Evolutionary conservation across 1,284 basidiomycete species (phyloP).

Genomic region (Porogramme epimiltina): DNA sequence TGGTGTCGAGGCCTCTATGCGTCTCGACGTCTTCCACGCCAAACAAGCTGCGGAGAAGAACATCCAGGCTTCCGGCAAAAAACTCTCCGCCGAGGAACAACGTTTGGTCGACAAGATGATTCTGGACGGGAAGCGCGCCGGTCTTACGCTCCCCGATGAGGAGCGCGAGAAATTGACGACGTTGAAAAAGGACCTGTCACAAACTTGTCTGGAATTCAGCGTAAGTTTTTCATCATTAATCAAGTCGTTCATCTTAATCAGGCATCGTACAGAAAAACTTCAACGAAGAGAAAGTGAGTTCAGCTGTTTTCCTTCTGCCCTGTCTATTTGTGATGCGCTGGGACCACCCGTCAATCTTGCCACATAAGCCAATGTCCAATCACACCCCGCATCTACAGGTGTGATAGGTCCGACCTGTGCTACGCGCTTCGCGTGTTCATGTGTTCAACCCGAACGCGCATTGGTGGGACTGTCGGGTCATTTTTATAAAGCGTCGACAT

Average conservation of each 20-base stretch:
- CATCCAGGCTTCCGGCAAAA: slow-evolving; percentile 54
- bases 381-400: no score
- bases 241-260: no score
- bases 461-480: no score
- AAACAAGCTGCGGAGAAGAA: slow-evolving; percentile 71
- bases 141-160: slow-evolving; percentile 69
- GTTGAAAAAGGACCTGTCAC: slow-evolving; percentile 71
- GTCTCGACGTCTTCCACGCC: slow-evolving; percentile 74
- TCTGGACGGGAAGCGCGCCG: slow-evolving; percentile 74
- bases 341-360: no score
- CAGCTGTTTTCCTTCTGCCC: neutral
- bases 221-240: no score
- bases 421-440: no score
- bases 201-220: slow-evolving; percentile 72
- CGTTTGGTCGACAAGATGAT: slow-evolving; percentile 78
- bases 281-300: slow-evolving; percentile 78
- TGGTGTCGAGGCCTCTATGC: slow-evolving; percentile 72
- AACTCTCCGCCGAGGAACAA: slow-evolving; percentile 65
- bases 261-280: slow-evolving; percentile 92
- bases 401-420: no score
- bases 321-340: no score
- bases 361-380: no score
- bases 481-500: no score
- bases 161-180: slow-evolving; percentile 57
- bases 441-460: no score